Evolutionary conservation across 192 early-diverging fungal species (phyloP).

Genomic region (Coemansia sp.): DNA sequence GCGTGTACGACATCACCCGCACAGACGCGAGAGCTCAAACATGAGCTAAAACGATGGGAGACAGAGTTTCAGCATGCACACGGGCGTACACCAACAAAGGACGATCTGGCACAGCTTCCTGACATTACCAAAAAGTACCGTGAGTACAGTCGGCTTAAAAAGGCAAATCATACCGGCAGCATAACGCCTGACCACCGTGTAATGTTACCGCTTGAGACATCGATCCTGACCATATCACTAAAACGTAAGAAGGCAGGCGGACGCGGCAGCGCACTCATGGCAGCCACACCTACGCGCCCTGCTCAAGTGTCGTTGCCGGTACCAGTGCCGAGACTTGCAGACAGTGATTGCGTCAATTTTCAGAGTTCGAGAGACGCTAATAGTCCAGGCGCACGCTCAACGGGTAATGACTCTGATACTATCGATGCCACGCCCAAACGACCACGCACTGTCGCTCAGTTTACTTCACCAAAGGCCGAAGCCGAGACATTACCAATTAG

Average conservation of each 20-base stretch:
- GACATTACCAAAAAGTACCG: constrained; percentile 44
- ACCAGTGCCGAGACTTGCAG: background rate
- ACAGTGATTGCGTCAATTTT: background rate
- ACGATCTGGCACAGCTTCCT: constrained; percentile 24
- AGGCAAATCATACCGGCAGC: background rate
- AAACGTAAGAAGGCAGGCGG: constrained; percentile 32
- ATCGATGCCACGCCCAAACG: constrained; percentile 24
- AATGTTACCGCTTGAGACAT: constrained; percentile 32
- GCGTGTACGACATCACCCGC: background rate
- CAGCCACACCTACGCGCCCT: background rate
- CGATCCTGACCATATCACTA: constrained; percentile 17
- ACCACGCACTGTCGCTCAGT: constrained; percentile 8
- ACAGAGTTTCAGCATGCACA: constrained; percentile 28
- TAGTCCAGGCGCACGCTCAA: background rate
- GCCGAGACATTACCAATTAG: background rate
- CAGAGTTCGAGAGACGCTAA: background rate
- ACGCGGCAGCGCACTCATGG: background rate
- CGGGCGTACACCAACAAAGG: constrained; percentile 34
- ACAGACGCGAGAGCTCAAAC: constrained; percentile 32
- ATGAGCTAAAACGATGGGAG: constrained; percentile 51
- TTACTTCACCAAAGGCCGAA: background rate
- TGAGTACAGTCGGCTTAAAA: constrained; percentile 44
- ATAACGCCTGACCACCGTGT: background rate
- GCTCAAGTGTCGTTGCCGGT: background rate
- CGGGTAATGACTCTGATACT: background rate